A percentile compares a stretch with the other conserved stretches of the same genome.
Conservation (phyloP, 306 rosid species). For the Delonix regia region DNA sequence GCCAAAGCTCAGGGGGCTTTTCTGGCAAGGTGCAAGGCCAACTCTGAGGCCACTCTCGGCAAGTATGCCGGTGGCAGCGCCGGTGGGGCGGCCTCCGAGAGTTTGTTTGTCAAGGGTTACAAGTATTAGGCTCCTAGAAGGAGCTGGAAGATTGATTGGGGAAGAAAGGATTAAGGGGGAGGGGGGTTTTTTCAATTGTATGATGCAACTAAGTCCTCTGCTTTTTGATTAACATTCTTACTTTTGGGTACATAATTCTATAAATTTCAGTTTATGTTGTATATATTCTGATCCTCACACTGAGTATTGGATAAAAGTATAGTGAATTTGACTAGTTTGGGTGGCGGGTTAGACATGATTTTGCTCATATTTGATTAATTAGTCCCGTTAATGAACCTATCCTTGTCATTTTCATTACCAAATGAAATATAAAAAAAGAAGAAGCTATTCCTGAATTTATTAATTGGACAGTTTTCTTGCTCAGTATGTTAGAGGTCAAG, state of each 20-base stretch:
- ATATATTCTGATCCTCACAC: neutral
- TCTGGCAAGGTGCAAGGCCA: slow-evolving; percentile 65
- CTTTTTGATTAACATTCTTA: slow-evolving; percentile 10
- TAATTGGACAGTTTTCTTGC: too few relatives aligned
- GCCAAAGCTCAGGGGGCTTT: slow-evolving; percentile 63
- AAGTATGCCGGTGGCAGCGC: slow-evolving; percentile 48
- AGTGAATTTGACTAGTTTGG: too few relatives aligned
- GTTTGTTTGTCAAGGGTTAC: slow-evolving; percentile 60
- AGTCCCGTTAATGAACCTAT: too few relatives aligned
- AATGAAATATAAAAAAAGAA: too few relatives aligned
- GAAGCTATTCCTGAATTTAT: too few relatives aligned
- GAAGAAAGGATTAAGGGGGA: neutral
- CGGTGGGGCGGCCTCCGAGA: slow-evolving; percentile 56
- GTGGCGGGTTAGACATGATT: too few relatives aligned
- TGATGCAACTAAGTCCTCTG: neutral
- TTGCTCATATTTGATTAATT: too few relatives aligned
- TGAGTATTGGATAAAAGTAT: neutral
- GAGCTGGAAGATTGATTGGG: neutral
- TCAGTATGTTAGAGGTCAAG: too few relatives aligned
- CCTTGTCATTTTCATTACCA: neutral
- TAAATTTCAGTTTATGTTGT: neutral
- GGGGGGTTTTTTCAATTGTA: neutral
- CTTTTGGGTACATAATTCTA: slow-evolving; percentile 20
- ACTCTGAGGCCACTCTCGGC: slow-evolving; percentile 67
- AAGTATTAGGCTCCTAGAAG: slow-evolving; percentile 44